These are phyloP conservation scores for Hymenochaete sp. DNA, from an alignment of 1,284 basidiomycete genomes.

Conservation along the genomic window DNA sequence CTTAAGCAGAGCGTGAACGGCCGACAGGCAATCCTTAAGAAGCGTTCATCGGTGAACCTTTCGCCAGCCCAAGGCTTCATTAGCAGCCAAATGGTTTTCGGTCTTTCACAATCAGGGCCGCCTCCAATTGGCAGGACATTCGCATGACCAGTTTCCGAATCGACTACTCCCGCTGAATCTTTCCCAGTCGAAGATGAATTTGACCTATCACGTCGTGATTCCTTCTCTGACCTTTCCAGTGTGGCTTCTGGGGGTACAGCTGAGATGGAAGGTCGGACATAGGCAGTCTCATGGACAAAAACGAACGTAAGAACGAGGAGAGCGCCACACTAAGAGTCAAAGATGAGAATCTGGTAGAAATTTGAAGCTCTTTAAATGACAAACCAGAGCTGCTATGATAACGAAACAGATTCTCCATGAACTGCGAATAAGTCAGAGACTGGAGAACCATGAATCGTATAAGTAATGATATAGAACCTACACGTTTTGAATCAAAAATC, in stretches of 20 bases:
- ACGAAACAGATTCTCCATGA: slow-evolving; percentile 20
- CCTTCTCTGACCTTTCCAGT: too few relatives aligned
- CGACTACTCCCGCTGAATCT: too few relatives aligned
- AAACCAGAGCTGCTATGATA: slow-evolving; percentile 17
- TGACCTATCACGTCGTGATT: too few relatives aligned
- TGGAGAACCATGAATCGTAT: background rate
- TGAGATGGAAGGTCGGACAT: too few relatives aligned
- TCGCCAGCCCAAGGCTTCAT: slow-evolving; percentile 13
- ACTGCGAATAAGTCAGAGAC: background rate
- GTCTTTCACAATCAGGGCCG: too few relatives aligned
- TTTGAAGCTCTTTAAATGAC: background rate
- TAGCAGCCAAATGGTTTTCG: slow-evolving; percentile 6
- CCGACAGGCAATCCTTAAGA: slow-evolving; percentile 13
- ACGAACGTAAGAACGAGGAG: slow-evolving; percentile 17
- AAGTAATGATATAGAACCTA: slow-evolving; percentile 1
- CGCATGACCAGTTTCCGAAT: background rate
- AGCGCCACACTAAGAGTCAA: slow-evolving; percentile 11
- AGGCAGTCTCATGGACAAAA: slow-evolving; percentile 19
- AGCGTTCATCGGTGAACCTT: slow-evolving; percentile 14
- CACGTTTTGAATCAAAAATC: slow-evolving; percentile 19
- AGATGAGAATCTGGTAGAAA: background rate
- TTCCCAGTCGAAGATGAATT: slow-evolving; percentile 3
- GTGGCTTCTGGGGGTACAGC: too few relatives aligned
- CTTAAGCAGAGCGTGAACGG: slow-evolving; percentile 17
- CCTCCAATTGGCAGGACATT: too few relatives aligned